These are phyloP conservation scores for Lactifluus hygrophoroides DNA, from an alignment of 768 basidiomycete species.

Conservation along the genomic window DNA sequence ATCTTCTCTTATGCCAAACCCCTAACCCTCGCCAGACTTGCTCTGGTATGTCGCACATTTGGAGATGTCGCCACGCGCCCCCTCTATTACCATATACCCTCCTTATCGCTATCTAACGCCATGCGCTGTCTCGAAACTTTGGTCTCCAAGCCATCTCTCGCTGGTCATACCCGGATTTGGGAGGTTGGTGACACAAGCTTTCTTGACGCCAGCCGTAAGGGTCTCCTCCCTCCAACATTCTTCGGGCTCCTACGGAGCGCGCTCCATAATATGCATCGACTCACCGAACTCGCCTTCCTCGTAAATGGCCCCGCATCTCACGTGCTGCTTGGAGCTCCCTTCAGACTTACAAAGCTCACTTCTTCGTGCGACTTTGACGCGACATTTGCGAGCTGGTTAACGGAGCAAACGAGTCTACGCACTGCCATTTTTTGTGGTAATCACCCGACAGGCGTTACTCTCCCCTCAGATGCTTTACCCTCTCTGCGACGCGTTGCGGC, in stretches of 20 bases:
- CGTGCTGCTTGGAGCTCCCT: constrained; percentile 22
- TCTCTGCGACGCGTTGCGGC: constrained; percentile 24
- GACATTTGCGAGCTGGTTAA: constrained; percentile 21
- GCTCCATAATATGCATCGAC: constrained; percentile 21
- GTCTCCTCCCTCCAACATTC: constrained; percentile 8
- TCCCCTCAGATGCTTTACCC: constrained; percentile 18
- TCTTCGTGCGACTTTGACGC: constrained; percentile 23
- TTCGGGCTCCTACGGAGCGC: constrained; percentile 21
- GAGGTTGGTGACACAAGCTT: constrained; percentile 17
- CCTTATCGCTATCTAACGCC: constrained; percentile 11
- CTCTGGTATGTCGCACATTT: constrained; percentile 5
- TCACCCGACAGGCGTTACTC: constrained; percentile 14
- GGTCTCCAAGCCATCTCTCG: constrained; percentile 12
- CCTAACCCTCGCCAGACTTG: constrained; percentile 10
- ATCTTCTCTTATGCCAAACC: constrained; percentile 12
- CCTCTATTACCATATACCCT: constrained; percentile 18
- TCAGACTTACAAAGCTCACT: constrained; percentile 23
- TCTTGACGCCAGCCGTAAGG: constrained; percentile 4
- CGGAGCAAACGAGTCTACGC: constrained; percentile 20
- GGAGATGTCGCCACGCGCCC: constrained; percentile 12
- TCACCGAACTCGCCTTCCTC: constrained; percentile 24
- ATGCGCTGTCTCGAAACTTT: constrained; percentile 14
- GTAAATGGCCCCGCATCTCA: constrained; percentile 21
- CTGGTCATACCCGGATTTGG: constrained; percentile 9
- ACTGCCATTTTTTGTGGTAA: constrained; percentile 24